Percentiles rank a stretch among this genome's conserved stretches.
Evolutionary conservation across 164 flowering plant genomes (phyloP).

Genomic region (Tetracentron sinense): DNA sequence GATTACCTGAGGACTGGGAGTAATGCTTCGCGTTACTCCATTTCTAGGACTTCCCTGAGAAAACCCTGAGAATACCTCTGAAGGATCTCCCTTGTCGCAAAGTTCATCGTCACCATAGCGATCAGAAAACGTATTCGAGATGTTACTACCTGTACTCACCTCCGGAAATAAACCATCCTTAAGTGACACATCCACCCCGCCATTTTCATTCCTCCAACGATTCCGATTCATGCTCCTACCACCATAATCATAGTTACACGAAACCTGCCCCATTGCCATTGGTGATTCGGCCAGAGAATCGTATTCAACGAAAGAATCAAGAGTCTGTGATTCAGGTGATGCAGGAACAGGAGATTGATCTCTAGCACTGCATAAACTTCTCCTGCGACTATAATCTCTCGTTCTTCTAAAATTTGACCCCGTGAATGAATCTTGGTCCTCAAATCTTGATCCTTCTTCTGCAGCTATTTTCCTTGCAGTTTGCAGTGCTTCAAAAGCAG

Average conservation of each 20-base stretch:
- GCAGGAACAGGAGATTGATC: conserved; percentile 45
- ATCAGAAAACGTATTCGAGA: conserved; percentile 15
- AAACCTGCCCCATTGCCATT: conserved; percentile 40
- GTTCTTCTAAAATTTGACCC: conserved; percentile 58
- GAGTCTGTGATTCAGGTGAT: conserved; percentile 80
- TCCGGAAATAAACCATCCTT: conserved; percentile 78
- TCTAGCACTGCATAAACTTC: conserved; percentile 19
- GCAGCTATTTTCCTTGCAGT: conserved; percentile 58
- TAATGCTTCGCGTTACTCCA: conserved; percentile 34
- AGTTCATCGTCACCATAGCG: conserved; percentile 24
- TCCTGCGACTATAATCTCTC: conserved; percentile 34
- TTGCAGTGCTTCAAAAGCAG: conserved; percentile 82
- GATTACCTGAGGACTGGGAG: conserved; percentile 80
- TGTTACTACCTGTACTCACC: conserved; percentile 24
- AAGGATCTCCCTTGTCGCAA: conserved; percentile 25
- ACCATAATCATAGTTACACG: conserved; percentile 28
- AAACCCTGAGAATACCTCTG: conserved; percentile 58
- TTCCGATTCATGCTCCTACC: conserved; percentile 55
- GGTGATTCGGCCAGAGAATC: conserved; percentile 64
- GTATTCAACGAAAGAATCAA: conserved; percentile 54
- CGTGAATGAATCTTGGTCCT: conserved; percentile 35
- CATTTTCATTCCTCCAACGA: conserved; percentile 67
- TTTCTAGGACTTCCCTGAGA: conserved; percentile 33
- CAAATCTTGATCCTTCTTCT: conserved; percentile 40
- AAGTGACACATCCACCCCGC: conserved; percentile 81